Base-by-base conservation (phyloP, 305 asterid genomes). In the Ilex paraguariensis region DNA sequence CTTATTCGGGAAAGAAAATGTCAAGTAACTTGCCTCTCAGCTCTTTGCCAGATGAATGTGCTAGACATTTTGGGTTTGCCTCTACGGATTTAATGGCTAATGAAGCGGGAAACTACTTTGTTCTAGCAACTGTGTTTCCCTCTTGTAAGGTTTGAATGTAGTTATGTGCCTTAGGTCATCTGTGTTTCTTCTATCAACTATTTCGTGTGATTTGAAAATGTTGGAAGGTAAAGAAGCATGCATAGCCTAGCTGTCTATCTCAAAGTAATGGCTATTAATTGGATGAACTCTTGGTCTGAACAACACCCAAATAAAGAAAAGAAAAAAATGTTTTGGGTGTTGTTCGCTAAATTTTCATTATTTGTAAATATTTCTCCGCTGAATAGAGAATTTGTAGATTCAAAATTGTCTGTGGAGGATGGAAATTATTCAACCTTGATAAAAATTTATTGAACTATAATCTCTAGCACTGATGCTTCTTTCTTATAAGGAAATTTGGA, bases 31-130 rank as follows among this genome's bases (percentile, higher is more conserved):
- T 73, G 70, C 88, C 95, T 31, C 77, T 90, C 63, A 80, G 89
- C 78, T 67, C 80, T n/a, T 67, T 93, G 45, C 71, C 87, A 11
- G 79, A 77, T 62, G 97, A 87, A 79, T 90, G 93, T 79, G 81
- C 87, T 3, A 66, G 64, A 68, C 70, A 64, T 64, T 87, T 85
- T 59, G 85, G 95, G 60, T 74, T 90, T 69, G 81, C 77, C 10
- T 56, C 64, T 53, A 56, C 71, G 0, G 77, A 82, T 54, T 68
- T 64, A 16, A 45, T 69, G 74, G 66, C 60, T 61, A 81, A 80
- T 62, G 84, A 76, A 75, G 79, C 83, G 1, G 97, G 99, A 60
- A 75, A 64, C 58, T 87, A 77, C 75, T 93, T 93, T 63, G 86
- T 81, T 61, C 78, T 93, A 69, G 96, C 95, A 3, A 81, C 86